Base-by-base conservation (phyloP, 371 early-diverging fungal genomes). In the Paramicrosporidium saccamoebae region DNA sequence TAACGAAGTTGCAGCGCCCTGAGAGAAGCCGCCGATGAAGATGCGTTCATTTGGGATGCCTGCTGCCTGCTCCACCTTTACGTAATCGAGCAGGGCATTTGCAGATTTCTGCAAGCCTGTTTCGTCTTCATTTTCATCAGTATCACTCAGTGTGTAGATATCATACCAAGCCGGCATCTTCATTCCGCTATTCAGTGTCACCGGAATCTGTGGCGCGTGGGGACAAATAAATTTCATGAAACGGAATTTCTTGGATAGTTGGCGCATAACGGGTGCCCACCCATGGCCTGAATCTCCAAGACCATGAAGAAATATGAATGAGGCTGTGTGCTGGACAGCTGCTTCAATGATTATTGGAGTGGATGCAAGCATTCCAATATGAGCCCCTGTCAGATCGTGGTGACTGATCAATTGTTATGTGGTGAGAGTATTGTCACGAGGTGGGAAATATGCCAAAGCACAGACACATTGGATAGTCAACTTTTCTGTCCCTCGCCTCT, bases 21-120 rank as follows among this genome's bases (percentile, higher is more conserved):
- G 92, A 12, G 79, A 78, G 45, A 90, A 90, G 0, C 92, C 92
- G 19, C 81, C 84, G 10, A 90, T 27, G 14, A 82, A 59, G 23
- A 90, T 84, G 8, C 81, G 50, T 20, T 64, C 48, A 8, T 73
- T 43, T 0, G 74, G 58, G 25, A 79, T 77, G 8, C 75, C 73
- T 1, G 41, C 20, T 18, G 65, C 64, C 5, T 78, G 46, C 39
- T 90, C 86, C 6, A 54, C 37, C 2, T 56, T 50, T 14, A 88
- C 50, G 21, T 79, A 38, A 16, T 48, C 30, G 33, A 55, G 56
- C 26, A 77, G 64, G 64, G 27, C 31, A 16, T 48, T 29, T 9
- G 60, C 37, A 0, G 78, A 62, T 4, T 36, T 28, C 18, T 61
- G 37, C 48, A 84, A 49, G 3, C 81, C 84, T 2, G 41, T 36